Conservation (phyloP, 371 early-diverging fungal species). For the Smittium mucronatum region DNA sequence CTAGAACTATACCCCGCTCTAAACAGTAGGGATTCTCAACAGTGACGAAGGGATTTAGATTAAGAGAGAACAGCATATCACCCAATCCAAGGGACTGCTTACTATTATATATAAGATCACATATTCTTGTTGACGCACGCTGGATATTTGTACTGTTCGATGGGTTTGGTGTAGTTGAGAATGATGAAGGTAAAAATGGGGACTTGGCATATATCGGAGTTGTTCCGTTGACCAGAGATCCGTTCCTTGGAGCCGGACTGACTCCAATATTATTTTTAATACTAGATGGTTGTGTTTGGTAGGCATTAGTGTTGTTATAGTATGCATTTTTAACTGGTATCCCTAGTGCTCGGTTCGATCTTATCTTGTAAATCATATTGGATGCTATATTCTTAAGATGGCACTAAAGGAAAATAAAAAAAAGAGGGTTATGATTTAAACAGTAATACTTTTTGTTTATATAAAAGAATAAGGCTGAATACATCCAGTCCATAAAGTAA, state of each 20-base stretch:
- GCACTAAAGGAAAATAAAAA: constrained; percentile 20
- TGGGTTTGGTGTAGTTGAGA: no score
- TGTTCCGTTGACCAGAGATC: no score
- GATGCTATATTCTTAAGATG: constrained; percentile 59
- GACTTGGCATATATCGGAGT: no score
- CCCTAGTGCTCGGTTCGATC: constrained; percentile 53
- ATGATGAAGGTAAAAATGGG: no score
- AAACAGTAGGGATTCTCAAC: constrained; percentile 53
- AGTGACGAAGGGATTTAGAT: constrained; percentile 47
- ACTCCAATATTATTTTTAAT: no score
- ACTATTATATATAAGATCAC: constrained; percentile 29
- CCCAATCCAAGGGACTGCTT: constrained; percentile 24
- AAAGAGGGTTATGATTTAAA: background rate
- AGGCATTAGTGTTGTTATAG: no score
- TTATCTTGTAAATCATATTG: constrained; percentile 50
- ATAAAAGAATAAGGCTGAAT: no score
- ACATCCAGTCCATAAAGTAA: constrained; percentile 54
- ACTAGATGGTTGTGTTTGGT: no score
- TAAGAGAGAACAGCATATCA: constrained; percentile 55
- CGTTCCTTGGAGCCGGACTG: no score
- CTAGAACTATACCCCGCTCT: constrained; percentile 45
- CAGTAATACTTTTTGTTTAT: background rate
- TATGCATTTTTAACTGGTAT: constrained; percentile 26
- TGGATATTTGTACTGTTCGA: no score
- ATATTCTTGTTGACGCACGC: constrained; percentile 14